Percentiles rank a stretch among this genome's conserved stretches.
Conservation (phyloP, 2,329 filamentous ascomycete species). For the Diaporthe citrichinensis region DNA sequence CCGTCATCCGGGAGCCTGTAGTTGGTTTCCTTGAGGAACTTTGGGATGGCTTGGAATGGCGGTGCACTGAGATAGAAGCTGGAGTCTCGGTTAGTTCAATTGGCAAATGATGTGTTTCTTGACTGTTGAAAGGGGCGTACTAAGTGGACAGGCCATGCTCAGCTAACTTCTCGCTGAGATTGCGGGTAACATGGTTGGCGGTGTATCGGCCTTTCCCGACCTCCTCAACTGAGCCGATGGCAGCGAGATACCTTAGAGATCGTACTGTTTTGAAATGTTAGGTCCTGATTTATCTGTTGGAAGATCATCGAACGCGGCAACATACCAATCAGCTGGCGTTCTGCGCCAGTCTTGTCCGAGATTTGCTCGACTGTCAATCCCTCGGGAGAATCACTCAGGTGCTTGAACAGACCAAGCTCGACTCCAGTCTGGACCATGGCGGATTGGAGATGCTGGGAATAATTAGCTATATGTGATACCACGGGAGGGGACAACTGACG, state of each 20-base stretch:
- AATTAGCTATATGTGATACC: not conserved
- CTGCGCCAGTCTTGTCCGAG: not conserved
- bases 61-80: no score
- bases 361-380: not conserved
- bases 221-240: not conserved
- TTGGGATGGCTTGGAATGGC: constrained; percentile 37
- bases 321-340: not conserved
- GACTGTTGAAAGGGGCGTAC: not conserved
- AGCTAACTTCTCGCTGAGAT: not conserved
- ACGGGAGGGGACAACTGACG: not conserved
- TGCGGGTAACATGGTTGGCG: not conserved
- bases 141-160: not conserved
- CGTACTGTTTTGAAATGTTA: not conserved
- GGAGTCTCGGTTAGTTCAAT: no score
- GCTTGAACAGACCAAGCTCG: not conserved
- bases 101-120: not conserved
- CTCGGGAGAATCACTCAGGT: not conserved
- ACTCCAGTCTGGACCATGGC: not conserved
- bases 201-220: not conserved
- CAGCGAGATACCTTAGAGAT: not conserved
- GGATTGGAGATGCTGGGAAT: not conserved
- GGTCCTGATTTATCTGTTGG: not conserved
- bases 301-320: not conserved
- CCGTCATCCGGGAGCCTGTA: constrained; percentile 43
- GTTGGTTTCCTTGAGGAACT: constrained; percentile 39